Conservation (phyloP, 768 basidiomycete genomes). For the Paxillus rubicundulus region DNA sequence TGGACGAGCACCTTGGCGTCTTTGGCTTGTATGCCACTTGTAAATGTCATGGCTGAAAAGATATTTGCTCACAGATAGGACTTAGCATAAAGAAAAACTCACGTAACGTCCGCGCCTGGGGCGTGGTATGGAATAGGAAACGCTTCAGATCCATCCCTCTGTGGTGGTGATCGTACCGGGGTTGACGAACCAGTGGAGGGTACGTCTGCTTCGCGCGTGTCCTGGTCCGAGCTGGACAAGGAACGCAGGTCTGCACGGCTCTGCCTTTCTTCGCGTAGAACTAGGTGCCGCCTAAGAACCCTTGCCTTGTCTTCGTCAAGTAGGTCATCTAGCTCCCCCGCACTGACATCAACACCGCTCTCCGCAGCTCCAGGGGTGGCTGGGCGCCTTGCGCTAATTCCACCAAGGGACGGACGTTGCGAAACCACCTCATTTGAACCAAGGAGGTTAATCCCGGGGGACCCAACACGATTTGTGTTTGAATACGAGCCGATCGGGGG, state of each 20-base stretch:
- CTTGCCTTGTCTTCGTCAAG: conserved; percentile 83
- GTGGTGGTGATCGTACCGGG: conserved; percentile 25
- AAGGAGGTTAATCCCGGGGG: conserved; percentile 1
- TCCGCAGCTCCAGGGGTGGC: conserved; percentile 25
- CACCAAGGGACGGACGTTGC: conserved; percentile 32
- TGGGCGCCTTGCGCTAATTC: conserved; percentile 38
- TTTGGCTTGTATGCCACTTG: conserved; percentile 86
- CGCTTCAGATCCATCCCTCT: conserved; percentile 56
- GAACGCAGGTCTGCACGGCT: conserved; percentile 24
- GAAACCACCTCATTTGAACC: conserved; percentile 12
- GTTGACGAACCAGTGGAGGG: conserved; percentile 24
- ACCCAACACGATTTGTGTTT: conserved; percentile 7
- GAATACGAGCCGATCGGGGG: conserved; percentile 33
- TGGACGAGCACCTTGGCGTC: conserved; percentile 54
- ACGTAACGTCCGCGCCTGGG: conserved; percentile 91
- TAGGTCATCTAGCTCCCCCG: conserved; percentile 53
- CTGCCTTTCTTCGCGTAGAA: conserved; percentile 62
- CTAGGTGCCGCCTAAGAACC: conserved; percentile 77
- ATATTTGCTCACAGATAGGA: conserved; percentile 14
- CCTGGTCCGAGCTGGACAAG: conserved; percentile 23
- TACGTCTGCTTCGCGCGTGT: conserved; percentile 11
- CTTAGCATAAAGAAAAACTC: conserved; percentile 37
- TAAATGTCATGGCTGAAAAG: conserved; percentile 80
- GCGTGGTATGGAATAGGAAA: conserved; percentile 90
- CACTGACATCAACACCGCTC: conserved; percentile 29